A percentile compares a stretch with the other conserved stretches of the same genome.
Evolutionary conservation across 495 filamentous ascomycete genomes (phyloP).

Genomic region (Penicillium cinerascens): DNA sequence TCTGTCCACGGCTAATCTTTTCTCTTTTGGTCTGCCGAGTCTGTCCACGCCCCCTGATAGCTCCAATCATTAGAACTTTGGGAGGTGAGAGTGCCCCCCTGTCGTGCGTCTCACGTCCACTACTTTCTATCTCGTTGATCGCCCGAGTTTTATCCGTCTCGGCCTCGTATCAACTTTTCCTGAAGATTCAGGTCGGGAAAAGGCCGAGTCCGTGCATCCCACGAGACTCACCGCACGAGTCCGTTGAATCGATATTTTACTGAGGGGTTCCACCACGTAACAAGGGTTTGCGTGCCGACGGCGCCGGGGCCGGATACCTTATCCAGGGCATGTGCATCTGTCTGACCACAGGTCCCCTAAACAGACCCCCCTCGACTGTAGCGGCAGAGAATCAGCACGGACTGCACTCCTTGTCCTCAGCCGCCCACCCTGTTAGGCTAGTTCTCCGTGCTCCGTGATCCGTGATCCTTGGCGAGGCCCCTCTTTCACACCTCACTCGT

Average conservation of each 20-base stretch:
- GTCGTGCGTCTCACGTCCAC: no score
- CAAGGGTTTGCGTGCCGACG: background rate
- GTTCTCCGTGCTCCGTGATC: conserved; percentile 8
- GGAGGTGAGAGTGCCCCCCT: no score
- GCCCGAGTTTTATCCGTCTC: background rate
- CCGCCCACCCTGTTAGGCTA: conserved; percentile 12
- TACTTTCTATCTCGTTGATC: background rate
- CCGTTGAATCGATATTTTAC: no score
- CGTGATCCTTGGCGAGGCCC: background rate
- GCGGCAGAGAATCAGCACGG: conserved; percentile 11
- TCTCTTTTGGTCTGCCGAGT: conserved; percentile 4
- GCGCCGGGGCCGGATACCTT: background rate
- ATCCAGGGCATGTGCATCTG: conserved; percentile 1
- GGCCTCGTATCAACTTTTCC: background rate
- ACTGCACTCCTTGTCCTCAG: conserved; percentile 1
- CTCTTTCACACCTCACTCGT: background rate
- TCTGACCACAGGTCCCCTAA: conserved; percentile 17
- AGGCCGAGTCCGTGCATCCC: background rate
- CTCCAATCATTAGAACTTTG: no score
- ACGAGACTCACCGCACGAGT: background rate
- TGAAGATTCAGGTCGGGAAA: background rate
- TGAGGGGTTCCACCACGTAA: background rate
- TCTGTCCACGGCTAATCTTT: conserved; percentile 9
- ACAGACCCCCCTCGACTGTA: background rate
- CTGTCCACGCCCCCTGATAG: background rate